A percentile compares a stretch with the other conserved stretches of the same genome.
Evolutionary conservation across 208 protist species (phyloP).

Genomic region (Balamuthia mandrillaris): DNA sequence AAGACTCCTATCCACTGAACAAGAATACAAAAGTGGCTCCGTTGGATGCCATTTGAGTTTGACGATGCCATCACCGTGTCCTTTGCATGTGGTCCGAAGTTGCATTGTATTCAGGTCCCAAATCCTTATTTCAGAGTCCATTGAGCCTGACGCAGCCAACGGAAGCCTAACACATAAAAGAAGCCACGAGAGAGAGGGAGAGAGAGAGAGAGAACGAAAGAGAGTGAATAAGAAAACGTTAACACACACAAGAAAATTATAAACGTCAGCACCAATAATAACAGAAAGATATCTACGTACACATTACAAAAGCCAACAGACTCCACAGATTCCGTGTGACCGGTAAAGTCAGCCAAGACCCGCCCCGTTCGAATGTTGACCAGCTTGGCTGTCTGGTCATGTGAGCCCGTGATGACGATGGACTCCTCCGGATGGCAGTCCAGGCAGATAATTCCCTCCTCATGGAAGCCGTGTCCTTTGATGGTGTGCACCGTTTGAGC

Average conservation of each 20-base stretch:
- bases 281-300: background rate
- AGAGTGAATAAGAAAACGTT: background rate
- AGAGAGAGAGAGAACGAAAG: background rate
- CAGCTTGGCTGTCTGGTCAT: constrained; percentile 18
- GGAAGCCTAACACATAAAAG: background rate
- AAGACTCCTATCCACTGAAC: background rate
- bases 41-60: constrained; percentile 14
- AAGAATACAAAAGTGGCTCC: constrained; percentile 13
- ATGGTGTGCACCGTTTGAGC: constrained; percentile 32
- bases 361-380: background rate
- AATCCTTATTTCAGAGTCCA: background rate
- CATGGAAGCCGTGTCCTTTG: background rate
- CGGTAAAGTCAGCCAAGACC: constrained; percentile 9
- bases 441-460: constrained; percentile 35
- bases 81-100: background rate
- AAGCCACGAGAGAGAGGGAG: background rate
- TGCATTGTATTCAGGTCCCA: background rate
- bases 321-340: background rate
- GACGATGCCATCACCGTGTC: constrained; percentile 1
- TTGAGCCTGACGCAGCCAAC: background rate
- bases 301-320: background rate
- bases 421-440: background rate
- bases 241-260: background rate
- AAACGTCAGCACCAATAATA: background rate
- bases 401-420: constrained; percentile 38